Base-by-base conservation (phyloP, 805 yeast species). In the Dipodascus geniculatus region DNA sequence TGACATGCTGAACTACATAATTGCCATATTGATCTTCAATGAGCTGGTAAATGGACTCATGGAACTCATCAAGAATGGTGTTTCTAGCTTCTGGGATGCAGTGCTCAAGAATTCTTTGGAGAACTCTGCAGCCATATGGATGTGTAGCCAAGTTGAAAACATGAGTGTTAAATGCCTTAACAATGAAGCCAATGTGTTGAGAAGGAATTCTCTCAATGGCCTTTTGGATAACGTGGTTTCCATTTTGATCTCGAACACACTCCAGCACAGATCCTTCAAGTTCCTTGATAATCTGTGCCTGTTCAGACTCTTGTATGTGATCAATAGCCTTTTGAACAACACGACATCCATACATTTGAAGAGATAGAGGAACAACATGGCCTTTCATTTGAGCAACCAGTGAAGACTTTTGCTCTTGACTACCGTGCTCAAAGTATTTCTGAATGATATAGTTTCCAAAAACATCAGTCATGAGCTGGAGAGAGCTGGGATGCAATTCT, bases 381-480 rank as follows among this genome's bases (percentile, higher is more conserved):
- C 85, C 79, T 2, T 89, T 76, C 3, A 95, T 87, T 58, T 81
- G 82, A 57, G 78, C 72, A 28, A 91, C 84, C 49, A 93, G 68
- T 16, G 74, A 68, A 14, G 85, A 73, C 56, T 96, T 74, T 69
- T 91, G 95, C 56, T 77, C 83, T 42, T 75, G 74, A 38, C 76
- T 72, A 23, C 89, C 84, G 58, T 81, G 78, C 65, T 90, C 97
- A 58, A 93, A 74, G 54, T 93, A 70, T 68, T 91, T 93, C 69
- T 93, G 99, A 59, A 95, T 80, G 63, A 93, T 73, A 63, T 93
- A 93, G 67, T 93, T 93, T n/a, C 99, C 99, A 72, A 93, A 93
- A 3, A 98, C 96, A 68, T 90, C 96, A 54, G 75, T 52, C 49
- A 47, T 47, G 4, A 47, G 49, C 49, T 47, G 90, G 54, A 83